Base-by-base conservation (phyloP, 108 stramenopile genomes). In the Mediolabrus comicus region DNA sequence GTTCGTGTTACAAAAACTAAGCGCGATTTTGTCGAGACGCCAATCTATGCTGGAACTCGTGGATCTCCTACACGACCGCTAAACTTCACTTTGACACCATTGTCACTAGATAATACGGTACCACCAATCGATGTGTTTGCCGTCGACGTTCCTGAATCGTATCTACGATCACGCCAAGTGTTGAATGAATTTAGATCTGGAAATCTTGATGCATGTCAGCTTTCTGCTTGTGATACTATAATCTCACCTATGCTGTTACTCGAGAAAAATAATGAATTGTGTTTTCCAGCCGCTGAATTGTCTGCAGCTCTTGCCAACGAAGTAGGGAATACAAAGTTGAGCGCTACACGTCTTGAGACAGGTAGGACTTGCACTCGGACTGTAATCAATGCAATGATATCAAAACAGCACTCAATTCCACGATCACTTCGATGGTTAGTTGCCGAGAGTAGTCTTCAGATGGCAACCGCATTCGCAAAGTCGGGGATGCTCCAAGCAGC, bases 381-480 rank as follows among this genome's bases (percentile, higher is more conserved):
- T 9, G 26, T 51, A 65, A 52, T 65, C 2, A 36, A 34, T 8
- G 10, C 31, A 16, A 0, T 65, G 1, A 30, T 49, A 31, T 31
- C 29, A 16, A 52, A 35, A 14, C 49, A 65, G 3, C 17, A 33
- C 25, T 17, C 52, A 31, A 65, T 65, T 33, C 32, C 64, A 2
- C 29, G 64, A 3, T 31, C 4, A 4, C 28, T 53, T 52, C 49
- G 64, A 10, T 65, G 64, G 64, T n/a, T 34, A 52, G 16, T 65
- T 13, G 28, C 64, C 13, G 51, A 65, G 4, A 29, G 33, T 53
- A 66, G 65, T 29, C 32, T 54, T 12, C 34, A 53, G 2, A 66
- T 66, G 34, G 65, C 52, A 24, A 54, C 27, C 5, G 33, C 65
- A 25, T 33, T 24, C 0, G 53, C 54, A 30, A 54, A 66, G 27